A percentile compares a stretch with the other conserved stretches of the same genome.
Conservation (phyloP, 2,329 filamentous ascomycete genomes). For the Septoria petroselini region DNA sequence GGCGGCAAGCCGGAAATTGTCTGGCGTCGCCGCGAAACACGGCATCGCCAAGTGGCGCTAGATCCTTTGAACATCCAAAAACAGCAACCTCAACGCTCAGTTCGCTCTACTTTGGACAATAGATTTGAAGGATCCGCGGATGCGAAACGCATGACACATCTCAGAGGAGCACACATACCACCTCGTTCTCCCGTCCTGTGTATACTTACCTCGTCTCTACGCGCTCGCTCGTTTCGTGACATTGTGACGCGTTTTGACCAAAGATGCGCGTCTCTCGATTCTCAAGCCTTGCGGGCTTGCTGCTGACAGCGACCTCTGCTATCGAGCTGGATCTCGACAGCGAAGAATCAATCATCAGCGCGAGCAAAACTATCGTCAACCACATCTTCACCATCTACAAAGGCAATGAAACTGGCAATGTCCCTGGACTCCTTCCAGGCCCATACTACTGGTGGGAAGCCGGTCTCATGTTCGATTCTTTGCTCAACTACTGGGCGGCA, state of each 20-base stretch:
- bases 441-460: constrained; percentile 60
- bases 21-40: background rate
- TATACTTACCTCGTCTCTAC: no score
- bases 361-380: constrained; percentile 17
- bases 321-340: constrained; percentile 20
- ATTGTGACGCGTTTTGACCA: background rate
- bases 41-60: constrained; percentile 8
- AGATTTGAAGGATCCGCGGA: background rate
- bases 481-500: constrained; percentile 68
- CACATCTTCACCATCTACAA: constrained; percentile 23
- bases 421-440: constrained; percentile 28
- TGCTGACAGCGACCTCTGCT: constrained; percentile 15
- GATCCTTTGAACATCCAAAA: constrained; percentile 5
- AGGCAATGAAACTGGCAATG: constrained; percentile 7
- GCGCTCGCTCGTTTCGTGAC: no score
- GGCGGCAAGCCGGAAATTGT: background rate
- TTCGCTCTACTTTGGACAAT: background rate
- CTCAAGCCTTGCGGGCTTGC: constrained; percentile 10
- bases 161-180: background rate
- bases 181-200: no score
- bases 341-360: constrained; percentile 18
- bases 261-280: constrained; percentile 14
- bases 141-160: background rate
- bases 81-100: background rate
- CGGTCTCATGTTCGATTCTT: constrained; percentile 63